Evolutionary conservation across 2,329 filamentous ascomycete species (phyloP).

Genomic region (Keithomyces neogunnii): DNA sequence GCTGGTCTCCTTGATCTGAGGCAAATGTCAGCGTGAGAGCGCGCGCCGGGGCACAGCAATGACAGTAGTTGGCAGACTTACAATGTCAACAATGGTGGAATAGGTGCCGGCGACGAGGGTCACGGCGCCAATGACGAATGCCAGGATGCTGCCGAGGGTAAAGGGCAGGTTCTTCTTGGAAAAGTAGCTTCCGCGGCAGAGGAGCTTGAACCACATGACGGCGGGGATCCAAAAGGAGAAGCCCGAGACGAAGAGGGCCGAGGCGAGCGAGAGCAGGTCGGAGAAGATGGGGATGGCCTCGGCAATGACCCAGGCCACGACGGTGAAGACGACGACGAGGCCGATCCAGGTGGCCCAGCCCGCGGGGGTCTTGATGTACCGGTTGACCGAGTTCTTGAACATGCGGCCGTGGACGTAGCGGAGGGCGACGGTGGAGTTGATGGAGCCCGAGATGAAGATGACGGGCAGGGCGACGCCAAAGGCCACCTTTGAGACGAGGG

Average conservation of each 20-base stretch:
- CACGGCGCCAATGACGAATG: slow-evolving; percentile 18
- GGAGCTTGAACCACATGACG: slow-evolving; percentile 15
- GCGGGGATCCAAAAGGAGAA: slow-evolving; percentile 14
- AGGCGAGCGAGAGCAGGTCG: slow-evolving; percentile 45
- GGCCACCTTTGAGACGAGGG: slow-evolving; percentile 49
- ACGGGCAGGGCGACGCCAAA: slow-evolving; percentile 59
- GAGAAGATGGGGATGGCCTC: slow-evolving; percentile 64
- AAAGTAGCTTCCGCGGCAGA: slow-evolving; percentile 14
- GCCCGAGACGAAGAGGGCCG: slow-evolving; percentile 35
- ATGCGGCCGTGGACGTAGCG: slow-evolving; percentile 30
- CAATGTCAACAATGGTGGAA: slow-evolving; percentile 20
- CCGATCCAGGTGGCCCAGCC: slow-evolving; percentile 43
- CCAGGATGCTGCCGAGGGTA: slow-evolving; percentile 16
- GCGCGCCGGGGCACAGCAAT: no score
- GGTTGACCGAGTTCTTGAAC: slow-evolving; percentile 25
- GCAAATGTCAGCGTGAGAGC: background rate
- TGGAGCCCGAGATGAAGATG: slow-evolving; percentile 60
- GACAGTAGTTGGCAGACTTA: slow-evolving; percentile 10
- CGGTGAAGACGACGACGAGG: slow-evolving; percentile 48
- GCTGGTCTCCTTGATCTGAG: slow-evolving; percentile 13
- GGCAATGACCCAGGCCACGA: slow-evolving; percentile 60
- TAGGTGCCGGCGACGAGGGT: slow-evolving; percentile 20
- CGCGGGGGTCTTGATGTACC: slow-evolving; percentile 29
- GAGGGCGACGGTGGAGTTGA: slow-evolving; percentile 38
- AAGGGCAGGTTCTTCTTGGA: slow-evolving; percentile 16